These are phyloP conservation scores for Dactylis glomerata DNA, from an alignment of 176 grass and related monocot genomes.

Conservation along the genomic window DNA sequence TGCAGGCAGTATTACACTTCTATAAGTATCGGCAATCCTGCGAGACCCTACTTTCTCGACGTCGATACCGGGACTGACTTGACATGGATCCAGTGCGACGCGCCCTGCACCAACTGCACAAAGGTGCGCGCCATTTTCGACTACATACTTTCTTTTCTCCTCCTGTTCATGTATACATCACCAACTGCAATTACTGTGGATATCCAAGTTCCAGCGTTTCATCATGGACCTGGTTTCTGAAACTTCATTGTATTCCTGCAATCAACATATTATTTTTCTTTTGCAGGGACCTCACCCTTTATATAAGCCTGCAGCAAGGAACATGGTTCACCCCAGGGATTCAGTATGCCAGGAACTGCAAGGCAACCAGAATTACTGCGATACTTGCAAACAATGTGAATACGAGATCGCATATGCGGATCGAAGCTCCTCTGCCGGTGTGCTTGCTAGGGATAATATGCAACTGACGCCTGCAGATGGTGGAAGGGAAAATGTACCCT, in stretches of 20 bases:
- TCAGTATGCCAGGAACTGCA: slow-evolving; percentile 55
- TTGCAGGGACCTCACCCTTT: slow-evolving; percentile 80
- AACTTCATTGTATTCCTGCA: neutral
- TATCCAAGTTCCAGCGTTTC: neutral
- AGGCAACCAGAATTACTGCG: slow-evolving; percentile 53
- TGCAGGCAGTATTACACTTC: slow-evolving; percentile 89
- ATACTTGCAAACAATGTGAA: slow-evolving; percentile 59
- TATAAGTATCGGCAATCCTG: slow-evolving; percentile 68
- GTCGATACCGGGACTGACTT: slow-evolving; percentile 80
- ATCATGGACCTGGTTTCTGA: neutral
- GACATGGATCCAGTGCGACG: slow-evolving; percentile 89
- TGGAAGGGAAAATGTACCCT: slow-evolving; percentile 41
- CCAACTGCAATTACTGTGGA: neutral
- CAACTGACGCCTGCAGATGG: slow-evolving; percentile 47
- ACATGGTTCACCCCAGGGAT: slow-evolving; percentile 47
- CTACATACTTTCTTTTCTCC: too few species aligned
- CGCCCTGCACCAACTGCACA: slow-evolving; percentile 72
- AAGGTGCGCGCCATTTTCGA: slow-evolving; percentile 41
- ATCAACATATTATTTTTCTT: neutral
- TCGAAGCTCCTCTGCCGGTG: slow-evolving; percentile 63
- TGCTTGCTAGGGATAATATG: slow-evolving; percentile 67
- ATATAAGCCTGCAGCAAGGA: slow-evolving; percentile 52
- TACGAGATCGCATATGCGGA: slow-evolving; percentile 79
- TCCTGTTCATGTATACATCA: too few species aligned
- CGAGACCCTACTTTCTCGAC: slow-evolving; percentile 76